Percentiles rank a stretch among this genome's conserved stretches.
phyloP scores from a whole-genome alignment of 1,284 basidiomycete genomes.

The Megacollybia platyphylla region DNA sequence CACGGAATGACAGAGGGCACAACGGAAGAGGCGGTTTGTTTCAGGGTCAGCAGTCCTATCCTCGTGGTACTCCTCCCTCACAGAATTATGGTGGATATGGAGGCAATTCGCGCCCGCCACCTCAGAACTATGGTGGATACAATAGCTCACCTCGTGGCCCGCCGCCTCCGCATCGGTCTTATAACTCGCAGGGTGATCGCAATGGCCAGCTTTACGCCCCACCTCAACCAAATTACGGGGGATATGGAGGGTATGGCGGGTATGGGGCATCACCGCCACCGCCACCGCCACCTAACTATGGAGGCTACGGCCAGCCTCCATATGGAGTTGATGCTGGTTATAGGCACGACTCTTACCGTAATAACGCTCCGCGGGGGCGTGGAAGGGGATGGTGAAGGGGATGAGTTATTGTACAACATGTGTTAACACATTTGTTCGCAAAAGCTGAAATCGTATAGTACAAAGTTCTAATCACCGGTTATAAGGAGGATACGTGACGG shows the following conservation, averaged over 20 bases:
- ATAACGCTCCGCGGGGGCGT: slow-evolving; percentile 7
- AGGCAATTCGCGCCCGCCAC: slow-evolving; percentile 8
- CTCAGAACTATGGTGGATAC: slow-evolving; percentile 12
- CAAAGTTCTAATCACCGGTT: neutral
- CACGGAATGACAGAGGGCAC: slow-evolving; percentile 12
- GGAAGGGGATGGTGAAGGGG: slow-evolving; percentile 7
- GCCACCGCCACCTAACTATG: slow-evolving; percentile 1
- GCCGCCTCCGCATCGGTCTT: no score
- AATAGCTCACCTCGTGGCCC: slow-evolving; percentile 1
- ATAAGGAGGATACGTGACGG: neutral
- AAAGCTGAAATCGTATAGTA: neutral
- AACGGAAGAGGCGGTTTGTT: slow-evolving; percentile 15
- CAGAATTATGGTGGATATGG: slow-evolving; percentile 9
- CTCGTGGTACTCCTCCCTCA: slow-evolving; percentile 15
- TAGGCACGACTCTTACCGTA: slow-evolving; percentile 11
- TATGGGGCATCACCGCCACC: slow-evolving; percentile 1
- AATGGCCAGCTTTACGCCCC: neutral
- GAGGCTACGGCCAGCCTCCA: slow-evolving; percentile 5
- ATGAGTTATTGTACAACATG: neutral
- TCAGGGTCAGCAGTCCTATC: slow-evolving; percentile 16
- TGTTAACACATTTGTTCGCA: neutral
- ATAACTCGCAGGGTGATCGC: neutral
- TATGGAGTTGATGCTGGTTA: slow-evolving; percentile 10
- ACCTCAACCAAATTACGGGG: slow-evolving; percentile 5
- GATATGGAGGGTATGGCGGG: slow-evolving; percentile 11